Evolutionary conservation across 352 stramenopile species (phyloP), one percentile per base, ranked within the genome.

Genomic region (Globisporangium echinulatum): DNA sequence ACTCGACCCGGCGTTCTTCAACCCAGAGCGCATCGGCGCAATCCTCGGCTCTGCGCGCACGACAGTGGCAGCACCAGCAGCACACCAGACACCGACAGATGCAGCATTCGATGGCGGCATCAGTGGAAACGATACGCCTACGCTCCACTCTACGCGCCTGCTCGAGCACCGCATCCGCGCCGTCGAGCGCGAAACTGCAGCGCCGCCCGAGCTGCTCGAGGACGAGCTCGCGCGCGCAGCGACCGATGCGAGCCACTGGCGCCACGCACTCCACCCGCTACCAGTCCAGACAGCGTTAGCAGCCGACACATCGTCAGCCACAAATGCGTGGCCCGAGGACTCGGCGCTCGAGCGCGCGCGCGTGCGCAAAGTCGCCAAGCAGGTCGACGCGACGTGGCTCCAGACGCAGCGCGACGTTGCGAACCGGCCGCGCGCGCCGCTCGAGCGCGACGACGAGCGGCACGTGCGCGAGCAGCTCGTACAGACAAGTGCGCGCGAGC

Each of bases 381-480:
- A 90, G 52, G 67, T 90, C 9, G 69, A 87, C 59, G 56, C 78
- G 38, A 73, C 73, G 62, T 90, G 81, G 81, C 58, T 88, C 37
- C 66, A 82, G 40, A 61, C 62, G 37, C 76, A 79, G n/a, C 69
- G 75, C 15, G 78, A 90, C 47, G 65, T 67, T 13, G 61, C 69
- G 5, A 85, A 86, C 49, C 78, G 78, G 1, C 81, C 81, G 0
- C 69, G 66, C 3, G 62, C 59, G 13, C 70, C 77, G 40, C 58
- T 82, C 7, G 74, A 87, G 56, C 69, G 81, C 44, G 56, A 70
- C 1, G 69, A 87, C 36, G 81, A 90, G 54, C 61, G 48, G 7
- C 44, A 72, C 36, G 57, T 90, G 40, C 75, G 79, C 48, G 81
- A 90, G 40, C 71, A 62, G 44, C 61, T 82, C 15, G 64, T 79